Base-by-base conservation (phyloP, 2,329 filamentous ascomycete genomes). In the Alternaria panax region DNA sequence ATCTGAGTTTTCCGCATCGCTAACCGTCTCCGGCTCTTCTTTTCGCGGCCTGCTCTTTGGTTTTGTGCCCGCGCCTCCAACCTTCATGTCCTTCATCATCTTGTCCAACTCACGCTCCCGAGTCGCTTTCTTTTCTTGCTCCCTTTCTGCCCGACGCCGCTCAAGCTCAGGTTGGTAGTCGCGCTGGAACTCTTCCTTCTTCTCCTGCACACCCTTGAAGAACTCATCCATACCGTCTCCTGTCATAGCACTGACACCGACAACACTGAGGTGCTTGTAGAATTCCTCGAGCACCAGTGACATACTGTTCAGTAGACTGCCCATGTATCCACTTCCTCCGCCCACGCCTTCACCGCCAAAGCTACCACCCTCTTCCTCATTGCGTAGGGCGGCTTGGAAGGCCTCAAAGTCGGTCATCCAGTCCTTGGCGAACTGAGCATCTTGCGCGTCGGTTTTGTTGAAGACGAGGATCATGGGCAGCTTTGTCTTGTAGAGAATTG, bases 341-440 rank as follows among this genome's bases (percentile, higher is more conserved):
- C 89, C 87, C 57, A 85, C 84, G 9, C 87, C 89, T 67, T 93
- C 92, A 14, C 90, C 88, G 12, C 91, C 92, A 72, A 93, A 91
- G 0, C 87, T 88, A 45, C 93, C 92, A 7, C 85, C 84, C 56
- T 90, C 88, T 76, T 97, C 92, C 73, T 98, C 95, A 25, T 87
- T 82, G 48, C 87, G 86, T 45, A 99, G 83, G 1, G 96, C 94
- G 16, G 87, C 87, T 76, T 98, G 95, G 81, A 99, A 99, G 1
- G 91, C 88, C 67, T 99, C 95, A 73, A 97, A 99, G 78, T 99
- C 94, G 6, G 93, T 96, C 95, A 99, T 99, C 95, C 96, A 99
- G 75, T 98, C 93, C 80, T 94, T 95, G 1, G 93, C 95, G 73
- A 97, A 97, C 25, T 87, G 86, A 0, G 93, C 92, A 72, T 96